phyloP scores from a whole-genome alignment of 441 rosid genomes.

The Bruguiera hainesii region DNA sequence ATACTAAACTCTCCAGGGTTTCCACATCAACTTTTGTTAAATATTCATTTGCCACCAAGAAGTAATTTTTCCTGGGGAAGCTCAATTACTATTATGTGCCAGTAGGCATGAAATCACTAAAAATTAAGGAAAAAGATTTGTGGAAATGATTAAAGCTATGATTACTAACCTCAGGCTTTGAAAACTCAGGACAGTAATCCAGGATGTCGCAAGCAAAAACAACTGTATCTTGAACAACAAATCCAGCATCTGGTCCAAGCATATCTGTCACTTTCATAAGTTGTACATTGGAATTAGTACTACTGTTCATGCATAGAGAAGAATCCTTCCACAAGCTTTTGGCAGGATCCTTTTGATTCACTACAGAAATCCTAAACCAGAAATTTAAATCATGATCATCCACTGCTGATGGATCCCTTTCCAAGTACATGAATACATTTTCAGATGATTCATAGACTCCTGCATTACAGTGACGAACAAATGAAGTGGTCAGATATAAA shows the following conservation, averaged over 20 bases:
- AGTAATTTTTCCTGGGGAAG: no score
- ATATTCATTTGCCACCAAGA: no score
- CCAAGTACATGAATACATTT: slow-evolving; percentile 67
- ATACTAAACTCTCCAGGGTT: no score
- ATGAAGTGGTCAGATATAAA: slow-evolving; percentile 19
- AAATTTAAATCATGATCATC: slow-evolving; percentile 73
- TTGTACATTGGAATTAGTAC: slow-evolving; percentile 74
- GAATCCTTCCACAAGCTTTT: slow-evolving; percentile 85
- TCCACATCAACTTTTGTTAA: no score
- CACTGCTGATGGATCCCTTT: slow-evolving; percentile 71
- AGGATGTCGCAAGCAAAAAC: slow-evolving; percentile 83
- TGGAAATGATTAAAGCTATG: slow-evolving; percentile 7
- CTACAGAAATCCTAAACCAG: slow-evolving; percentile 81
- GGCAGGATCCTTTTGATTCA: slow-evolving; percentile 69
- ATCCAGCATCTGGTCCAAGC: slow-evolving; percentile 86
- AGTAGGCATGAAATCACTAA: neutral
- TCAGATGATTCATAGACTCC: slow-evolving; percentile 80
- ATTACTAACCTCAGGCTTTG: slow-evolving; percentile 72
- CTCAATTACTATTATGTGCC: neutral
- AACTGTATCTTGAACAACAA: slow-evolving; percentile 72
- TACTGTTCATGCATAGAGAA: slow-evolving; percentile 75
- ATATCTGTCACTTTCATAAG: slow-evolving; percentile 86
- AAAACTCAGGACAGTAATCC: slow-evolving; percentile 88
- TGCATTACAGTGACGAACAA: slow-evolving; percentile 24
- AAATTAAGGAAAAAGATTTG: neutral